Percentiles rank a stretch among this genome's conserved stretches.
phyloP scores from a whole-genome alignment of 177 flowering plant species.

The Tripterygium wilfordii region DNA sequence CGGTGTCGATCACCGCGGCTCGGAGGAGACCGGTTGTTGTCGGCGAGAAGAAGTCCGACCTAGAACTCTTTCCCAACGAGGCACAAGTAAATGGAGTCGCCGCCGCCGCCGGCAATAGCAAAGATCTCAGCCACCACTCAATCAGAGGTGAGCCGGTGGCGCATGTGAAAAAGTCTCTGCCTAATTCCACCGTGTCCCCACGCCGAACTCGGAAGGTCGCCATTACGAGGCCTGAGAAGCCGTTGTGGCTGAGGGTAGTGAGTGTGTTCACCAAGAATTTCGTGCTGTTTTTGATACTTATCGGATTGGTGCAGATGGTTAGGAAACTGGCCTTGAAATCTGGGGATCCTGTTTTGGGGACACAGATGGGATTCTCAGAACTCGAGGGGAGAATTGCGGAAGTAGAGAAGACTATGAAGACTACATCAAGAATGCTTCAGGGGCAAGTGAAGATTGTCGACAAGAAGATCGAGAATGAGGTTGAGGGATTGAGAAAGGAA shows the following conservation, averaged over 20 bases:
- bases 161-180: constrained; percentile 21
- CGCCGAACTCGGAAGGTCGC: constrained; percentile 28
- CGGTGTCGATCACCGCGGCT: constrained; percentile 48
- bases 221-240: constrained; percentile 33
- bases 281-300: constrained; percentile 40
- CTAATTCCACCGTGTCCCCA: constrained; percentile 25
- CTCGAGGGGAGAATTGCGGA: constrained; percentile 59
- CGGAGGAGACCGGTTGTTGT: constrained; percentile 33
- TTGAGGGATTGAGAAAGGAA: constrained; percentile 49
- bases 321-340: constrained; percentile 26
- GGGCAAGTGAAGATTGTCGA: constrained; percentile 74
- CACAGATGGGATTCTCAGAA: constrained; percentile 22
- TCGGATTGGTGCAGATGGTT: constrained; percentile 54
- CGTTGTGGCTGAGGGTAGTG: constrained; percentile 53
- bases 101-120: constrained; percentile 15
- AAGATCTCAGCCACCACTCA: constrained; percentile 48
- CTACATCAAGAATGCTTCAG: constrained; percentile 63
- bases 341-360: constrained; percentile 10
- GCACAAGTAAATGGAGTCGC: background rate
- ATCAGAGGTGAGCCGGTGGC: constrained; percentile 30
- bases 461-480: constrained; percentile 47
- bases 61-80: constrained; percentile 26
- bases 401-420: constrained; percentile 56
- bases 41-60: constrained; percentile 35
- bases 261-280: constrained; percentile 68